Evolutionary conservation across 2,329 filamentous ascomycete genomes (phyloP), one percentile per base, ranked within the genome.

Genomic region (Phialophora chinensis): DNA sequence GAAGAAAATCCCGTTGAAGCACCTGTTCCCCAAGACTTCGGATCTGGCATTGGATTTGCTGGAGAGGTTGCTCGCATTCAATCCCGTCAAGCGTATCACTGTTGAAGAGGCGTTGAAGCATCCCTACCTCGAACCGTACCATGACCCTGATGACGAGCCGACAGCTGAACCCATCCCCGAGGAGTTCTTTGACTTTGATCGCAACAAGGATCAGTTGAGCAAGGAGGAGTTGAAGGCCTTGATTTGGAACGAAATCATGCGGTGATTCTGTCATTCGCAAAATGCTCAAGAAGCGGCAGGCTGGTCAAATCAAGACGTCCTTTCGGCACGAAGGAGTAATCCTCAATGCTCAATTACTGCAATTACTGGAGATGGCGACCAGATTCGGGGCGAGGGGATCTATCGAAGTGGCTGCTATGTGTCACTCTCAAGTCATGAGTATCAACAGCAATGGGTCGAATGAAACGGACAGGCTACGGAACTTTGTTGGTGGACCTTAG

Each of bases 111-210:
- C 95, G 23, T 86, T 99, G 71, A 96, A 95, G 82, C 95, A 99
- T 81, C 94, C 95, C 4, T 99, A 99, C 81, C 87, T 99, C 38
- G 95, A 99, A 84, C 95, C 95, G 5, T 99, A 99, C 81, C 95
- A 99, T 79, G 95, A 99, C 79, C 95, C 95, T 6, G 95, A 98
- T 77, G 95, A 99, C 77, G 95, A 99, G 85, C 95, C 95, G 58
- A 97, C 92, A 12, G 95, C 95, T 20, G 91, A 93, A 52, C 93
- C 95, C 25, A 99, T 99, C 75, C 95, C 95, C 25, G 94, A 98
- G 79, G 94, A 97, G 79, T 99, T 99, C 85, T 99, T 99, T 79
- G 95, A 99, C 81, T 99, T 99, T 80, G 95, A 99, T 82, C 97
- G 97, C 87, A 96, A 98, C 86, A 99, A 99, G 88, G 95, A 99